A percentile compares a stretch with the other conserved stretches of the same genome.
Conservation (phyloP, 2,329 filamentous ascomycete genomes). For the Xylaria sp. region DNA sequence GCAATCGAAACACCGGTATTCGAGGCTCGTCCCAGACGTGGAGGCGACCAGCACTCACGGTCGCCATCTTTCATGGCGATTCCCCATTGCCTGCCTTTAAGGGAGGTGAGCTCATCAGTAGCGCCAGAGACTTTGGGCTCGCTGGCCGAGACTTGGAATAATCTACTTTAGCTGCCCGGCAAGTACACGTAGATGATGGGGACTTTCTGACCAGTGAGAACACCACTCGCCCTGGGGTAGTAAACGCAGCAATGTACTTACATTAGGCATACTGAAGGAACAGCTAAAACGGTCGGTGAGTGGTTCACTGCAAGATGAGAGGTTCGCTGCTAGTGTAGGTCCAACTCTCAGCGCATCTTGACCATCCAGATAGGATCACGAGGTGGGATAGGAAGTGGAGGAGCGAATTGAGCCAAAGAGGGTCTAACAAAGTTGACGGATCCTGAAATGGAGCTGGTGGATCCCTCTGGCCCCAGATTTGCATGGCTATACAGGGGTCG, state of each 20-base stretch:
- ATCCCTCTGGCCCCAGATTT: constrained; percentile 3
- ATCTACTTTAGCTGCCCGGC: neutral
- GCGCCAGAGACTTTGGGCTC: neutral
- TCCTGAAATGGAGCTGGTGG: constrained; percentile 28
- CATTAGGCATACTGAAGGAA: neutral
- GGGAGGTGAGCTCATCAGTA: neutral
- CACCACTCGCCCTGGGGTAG: constrained; percentile 5
- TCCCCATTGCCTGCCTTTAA: neutral
- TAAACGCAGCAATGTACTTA: neutral
- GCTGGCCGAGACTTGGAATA: neutral
- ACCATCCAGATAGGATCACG: constrained; percentile 25
- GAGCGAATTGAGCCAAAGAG: constrained; percentile 20
- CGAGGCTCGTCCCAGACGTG: constrained; percentile 1
- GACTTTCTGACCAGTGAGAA: constrained; percentile 19
- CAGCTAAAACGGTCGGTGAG: constrained; percentile 16
- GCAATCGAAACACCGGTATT: neutral
- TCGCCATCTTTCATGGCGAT: neutral
- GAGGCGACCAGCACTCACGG: constrained; percentile 3
- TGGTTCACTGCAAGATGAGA: constrained; percentile 24
- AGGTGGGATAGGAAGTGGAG: constrained; percentile 31
- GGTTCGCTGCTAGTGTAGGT: constrained; percentile 21
- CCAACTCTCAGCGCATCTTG: constrained; percentile 13
- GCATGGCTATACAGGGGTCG: constrained; percentile 29
- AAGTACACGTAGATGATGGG: neutral
- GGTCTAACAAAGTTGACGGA: constrained; percentile 16